Evolutionary conservation across 441 rosid species (phyloP), one percentile per base, ranked within the genome.

Genomic region (Erodium chrysanthum): DNA sequence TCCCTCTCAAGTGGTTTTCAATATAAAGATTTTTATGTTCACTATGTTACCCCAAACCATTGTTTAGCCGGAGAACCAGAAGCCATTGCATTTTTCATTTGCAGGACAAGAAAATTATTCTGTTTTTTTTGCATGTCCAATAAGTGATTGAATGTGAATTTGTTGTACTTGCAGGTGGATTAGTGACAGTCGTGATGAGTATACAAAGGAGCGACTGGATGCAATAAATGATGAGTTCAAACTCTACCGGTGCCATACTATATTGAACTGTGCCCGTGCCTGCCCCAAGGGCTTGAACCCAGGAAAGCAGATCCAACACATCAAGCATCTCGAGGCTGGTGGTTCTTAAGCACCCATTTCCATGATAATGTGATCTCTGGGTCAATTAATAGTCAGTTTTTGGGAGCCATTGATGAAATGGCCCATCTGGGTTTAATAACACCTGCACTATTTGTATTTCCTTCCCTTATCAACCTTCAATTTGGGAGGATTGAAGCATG

Each of bases 211-310:
- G 80, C 78, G 96, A 29, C 77, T 94, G 33, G 96, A 84, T 11
- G 96, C 98, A 11, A 77, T 94, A 56, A 75, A 89, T 37, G 91
- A 94, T 8, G 96, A 94, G 71, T 94, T 85, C 73, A 94, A 94
- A 90, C 90, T 94, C 15, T 91, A 94, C 74, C 86, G 98, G 7
- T 94, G 98, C 83, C 97, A 94, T 76, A 89, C 98, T n/a, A 91
- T 93, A 70, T 71, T 91, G 93, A 94, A 91, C 70, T 94, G 98
- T 76, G 92, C 97, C 14, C 85, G 88, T 37, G 98, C 98, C 35
- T 94, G 98, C 76, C 98, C 98, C 48, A 94, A 94, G 74, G 99
- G 99, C 27, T 76, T 94, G 83, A 94, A 89, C 79, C 99, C 99
- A 56, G 97, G 94, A 59, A 87, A 89, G 78, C 87, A 94, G 83